Base-by-base conservation (phyloP, 2,329 filamentous ascomycete species). In the Erysiphe neolycopersici region DNA sequence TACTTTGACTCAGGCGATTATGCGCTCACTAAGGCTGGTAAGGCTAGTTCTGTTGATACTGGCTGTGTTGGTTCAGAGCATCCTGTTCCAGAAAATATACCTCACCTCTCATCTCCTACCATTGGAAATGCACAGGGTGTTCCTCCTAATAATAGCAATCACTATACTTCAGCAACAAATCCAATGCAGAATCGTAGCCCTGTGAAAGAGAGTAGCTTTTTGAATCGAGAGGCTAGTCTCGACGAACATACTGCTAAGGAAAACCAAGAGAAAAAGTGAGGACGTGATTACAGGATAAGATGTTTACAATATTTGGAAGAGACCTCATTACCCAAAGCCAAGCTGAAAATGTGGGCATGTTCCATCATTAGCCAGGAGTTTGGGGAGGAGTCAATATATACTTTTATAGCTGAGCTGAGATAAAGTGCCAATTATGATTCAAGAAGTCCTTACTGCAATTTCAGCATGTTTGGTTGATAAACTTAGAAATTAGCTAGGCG, bases 1-100 rank as follows among this genome's bases (percentile, higher is more conserved):
- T 94, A 93, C 66, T 94, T 94, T 62, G 84, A 94, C 66, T 89
- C 80, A 47, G 85, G 84, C 57, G 84, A 94, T 65, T 94, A 93
- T 57, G 85, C 85, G 57, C 80, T 93, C 64, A 87, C 80, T 62
- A 93, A 94, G 67, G 89, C 89, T 47, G 89, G 89, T 62, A 95
- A 95, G 66, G 84, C 83, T 60, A 81, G 85, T 57, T 80, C 89
- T 58, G 79, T 89, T 56, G 87, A 91, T 58, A 82, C 92, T 47
- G 92, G 87, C 58, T 79, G 79, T 56, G 82, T 98, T 56, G 89
- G 89, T 56, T 85, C 82, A 56, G 79, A 93, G 64, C 89, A 98
- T 61, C 89, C 89, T 44, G 77, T 85, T 43, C 84, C 85, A 51
- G 84, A 93, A 64, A 91, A 91, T 61, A 93, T 94, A 61, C 85